Evolutionary conservation across 805 yeast species (phyloP), one percentile per base, ranked within the genome.

Genomic region (Ogataea pini): DNA sequence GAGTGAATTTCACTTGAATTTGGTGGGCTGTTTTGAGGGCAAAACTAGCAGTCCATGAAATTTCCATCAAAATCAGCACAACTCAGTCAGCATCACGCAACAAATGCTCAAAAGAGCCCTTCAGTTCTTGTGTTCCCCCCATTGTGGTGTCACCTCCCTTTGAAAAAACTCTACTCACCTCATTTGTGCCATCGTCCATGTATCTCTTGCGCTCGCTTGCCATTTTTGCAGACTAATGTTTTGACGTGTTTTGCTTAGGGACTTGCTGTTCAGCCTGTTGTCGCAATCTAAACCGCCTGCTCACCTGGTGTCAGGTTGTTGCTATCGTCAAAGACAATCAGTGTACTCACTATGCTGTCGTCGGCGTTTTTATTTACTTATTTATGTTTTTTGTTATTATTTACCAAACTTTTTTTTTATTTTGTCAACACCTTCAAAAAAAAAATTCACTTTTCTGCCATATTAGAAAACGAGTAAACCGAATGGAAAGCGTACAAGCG

Each of bases 151-250:
- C 24, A 17, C 20, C 22, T 9, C 7, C 7, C 13, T 10, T 5
- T 5, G 6, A 7, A 34, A 25, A 16, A 38, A 7, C 5, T 18
- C 18, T 48, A 51, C 62, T 49, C 38, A 59, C 61, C 47, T 59
- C 60, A 36, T 48, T 49, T 10, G 53, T 17, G 22, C 39, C 43
- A 17, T 55, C 58, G 34, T 59, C 58, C 39, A 56, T 46, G 24
- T 49, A 49, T 50, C 62, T 52, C 49, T 60, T 61, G 45, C 58
- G 55, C 31, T 59, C 60, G 24, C 55, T 54, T 48, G 56, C 51
- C 56, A 52, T 52, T 24, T n/a, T 32, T 51, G 24, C 37, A 34
- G 37, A 19, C 37, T 34, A 7, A 6, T 18, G 37, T 34, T 8
- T 7, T 18, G 37, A 14, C 25, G 36, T 17, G 4, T 17, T 16